A percentile compares a stretch with the other conserved stretches of the same genome.
Evolutionary conservation across 139 green algal genomes (phyloP).

Genomic region (Closterium sp.): DNA sequence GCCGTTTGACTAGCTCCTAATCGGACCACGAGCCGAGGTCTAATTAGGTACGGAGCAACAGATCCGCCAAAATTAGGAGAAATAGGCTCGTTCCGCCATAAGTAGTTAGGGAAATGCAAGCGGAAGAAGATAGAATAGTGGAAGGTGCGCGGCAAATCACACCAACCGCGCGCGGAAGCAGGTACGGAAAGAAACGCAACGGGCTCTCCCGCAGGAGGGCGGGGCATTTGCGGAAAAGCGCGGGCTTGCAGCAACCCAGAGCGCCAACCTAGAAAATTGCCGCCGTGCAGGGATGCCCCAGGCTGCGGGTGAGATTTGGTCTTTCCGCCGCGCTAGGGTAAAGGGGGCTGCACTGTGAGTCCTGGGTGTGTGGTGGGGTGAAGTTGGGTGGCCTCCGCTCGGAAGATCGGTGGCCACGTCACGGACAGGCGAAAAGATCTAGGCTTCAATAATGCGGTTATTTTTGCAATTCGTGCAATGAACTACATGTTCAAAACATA

Average conservation of each 20-base stretch:
- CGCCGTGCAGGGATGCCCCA: background rate
- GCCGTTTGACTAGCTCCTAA: background rate
- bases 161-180: background rate
- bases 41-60: background rate
- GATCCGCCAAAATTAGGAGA: background rate
- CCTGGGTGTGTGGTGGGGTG: background rate
- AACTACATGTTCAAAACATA: background rate
- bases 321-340: background rate
- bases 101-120: background rate
- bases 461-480: background rate
- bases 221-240: background rate
- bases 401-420: background rate
- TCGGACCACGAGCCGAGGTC: background rate
- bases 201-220: background rate
- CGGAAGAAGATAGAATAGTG: background rate
- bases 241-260: background rate
- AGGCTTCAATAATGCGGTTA: background rate
- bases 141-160: background rate
- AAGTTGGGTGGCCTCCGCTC: background rate
- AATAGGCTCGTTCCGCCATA: background rate
- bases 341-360: background rate
- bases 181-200: background rate
- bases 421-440: background rate
- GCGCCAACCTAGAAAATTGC: background rate
- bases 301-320: background rate